phyloP scores from a whole-genome alignment of 352 stramenopile genomes.

The Phytopythium cucurbitacearum region DNA sequence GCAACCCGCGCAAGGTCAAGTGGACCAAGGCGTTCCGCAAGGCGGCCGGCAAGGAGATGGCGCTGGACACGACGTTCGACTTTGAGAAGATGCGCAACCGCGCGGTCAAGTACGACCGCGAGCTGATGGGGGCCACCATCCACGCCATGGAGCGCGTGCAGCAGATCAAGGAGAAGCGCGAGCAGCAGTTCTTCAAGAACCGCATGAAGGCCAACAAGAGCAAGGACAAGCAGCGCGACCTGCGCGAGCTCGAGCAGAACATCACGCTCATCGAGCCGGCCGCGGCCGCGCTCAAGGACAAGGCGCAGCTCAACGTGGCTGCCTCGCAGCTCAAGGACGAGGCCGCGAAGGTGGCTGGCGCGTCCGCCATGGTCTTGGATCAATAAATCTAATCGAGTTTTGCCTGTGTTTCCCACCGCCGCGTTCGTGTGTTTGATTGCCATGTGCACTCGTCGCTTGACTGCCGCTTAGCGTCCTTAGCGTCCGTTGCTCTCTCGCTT shows the following conservation, averaged over 20 bases:
- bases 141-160: conserved; percentile 97
- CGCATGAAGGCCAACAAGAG: conserved; percentile 91
- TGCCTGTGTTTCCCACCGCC: neutral
- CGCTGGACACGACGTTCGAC: conserved; percentile 99
- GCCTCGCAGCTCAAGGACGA: conserved; percentile 60
- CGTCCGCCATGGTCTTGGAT: conserved; percentile 85
- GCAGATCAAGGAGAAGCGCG: conserved; percentile 96
- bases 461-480: neutral
- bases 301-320: conserved; percentile 65
- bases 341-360: conserved; percentile 37
- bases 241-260: conserved; percentile 82
- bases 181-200: conserved; percentile 97
- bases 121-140: conserved; percentile 98
- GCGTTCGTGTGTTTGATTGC: neutral
- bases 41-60: conserved; percentile 98
- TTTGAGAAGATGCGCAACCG: conserved; percentile 99
- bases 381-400: conserved; percentile 55
- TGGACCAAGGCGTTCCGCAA: conserved; percentile 99
- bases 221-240: conserved; percentile 74
- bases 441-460: neutral
- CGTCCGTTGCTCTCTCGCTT: neutral
- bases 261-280: conserved; percentile 83
- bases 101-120: conserved; percentile 98
- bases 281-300: conserved; percentile 64
- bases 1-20: conserved; percentile 99